Base-by-base conservation (phyloP, 352 stramenopile genomes). In the Aphanomyces cochlioides region DNA sequence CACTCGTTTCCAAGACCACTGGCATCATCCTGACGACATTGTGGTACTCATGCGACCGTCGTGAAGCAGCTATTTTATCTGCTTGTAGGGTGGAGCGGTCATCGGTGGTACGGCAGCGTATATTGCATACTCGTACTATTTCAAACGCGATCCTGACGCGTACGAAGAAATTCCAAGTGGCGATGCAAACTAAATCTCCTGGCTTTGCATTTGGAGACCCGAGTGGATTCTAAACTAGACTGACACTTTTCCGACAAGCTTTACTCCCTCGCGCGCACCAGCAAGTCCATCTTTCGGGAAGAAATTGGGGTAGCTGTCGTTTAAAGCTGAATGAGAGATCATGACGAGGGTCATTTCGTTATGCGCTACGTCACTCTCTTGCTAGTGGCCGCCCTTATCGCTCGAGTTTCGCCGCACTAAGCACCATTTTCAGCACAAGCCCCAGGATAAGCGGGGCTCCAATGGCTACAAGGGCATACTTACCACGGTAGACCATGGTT, bases 11-110 rank as follows among this genome's bases (percentile, higher is more conserved):
- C 79, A 89, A 57, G 86, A 92, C 75, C 92, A 92, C 65, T 91
- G 83, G 86, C 86, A 92, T 66, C 80, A 92, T 73, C 90, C 90
- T 73, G 81, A 66, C 39, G 86, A 92, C 66, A 90, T 92, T 53
- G 41, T 91, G 57, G 85, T 86, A 38, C 50, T 1, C 13, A 1
- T 53, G 2, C n/a, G 45, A 53, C n/a, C 13, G 13, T n/a, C 45
- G 13, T n/a, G n/a, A 19, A 53, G 13, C 45, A 1, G n/a, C n/a
- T 1, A 15, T 15, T n/a, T 2, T 2, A 19, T 53, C n/a, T n/a
- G 13, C 13, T n/a, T n/a, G 45, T 61, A 61, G 54, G 54, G 6
- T 13, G 34, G 54, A n/a, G 54, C 54, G 7, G 54, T 6, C 13
- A 61, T 61, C n/a, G 54, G 54, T 58, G 7, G 13, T 2, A 19